Percentiles rank a stretch among this genome's conserved stretches.
phyloP scores from a whole-genome alignment of 495 filamentous ascomycete genomes.

The Oidiodendron maius region DNA sequence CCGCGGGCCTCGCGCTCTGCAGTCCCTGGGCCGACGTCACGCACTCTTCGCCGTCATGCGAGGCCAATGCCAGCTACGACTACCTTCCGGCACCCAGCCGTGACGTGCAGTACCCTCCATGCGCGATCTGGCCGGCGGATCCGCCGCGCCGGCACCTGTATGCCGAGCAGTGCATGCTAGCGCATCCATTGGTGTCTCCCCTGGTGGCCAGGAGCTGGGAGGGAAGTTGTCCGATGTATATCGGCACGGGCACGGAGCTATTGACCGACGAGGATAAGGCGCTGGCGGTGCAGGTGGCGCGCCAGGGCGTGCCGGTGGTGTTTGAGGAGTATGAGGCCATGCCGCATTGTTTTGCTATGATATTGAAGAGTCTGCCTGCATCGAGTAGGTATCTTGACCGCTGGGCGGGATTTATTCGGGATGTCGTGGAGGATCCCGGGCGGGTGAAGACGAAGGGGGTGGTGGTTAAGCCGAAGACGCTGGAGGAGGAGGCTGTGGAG shows the following conservation, averaged over 20 bases:
- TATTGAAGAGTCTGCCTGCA: slow-evolving; percentile 49
- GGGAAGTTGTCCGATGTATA: slow-evolving; percentile 62
- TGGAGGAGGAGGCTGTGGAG: slow-evolving; percentile 45
- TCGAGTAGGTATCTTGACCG: slow-evolving; percentile 46
- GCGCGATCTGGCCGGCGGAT: slow-evolving; percentile 63
- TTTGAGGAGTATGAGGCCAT: slow-evolving; percentile 79
- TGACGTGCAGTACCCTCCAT: slow-evolving; percentile 39
- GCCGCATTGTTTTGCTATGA: slow-evolving; percentile 76
- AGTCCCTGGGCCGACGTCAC: slow-evolving; percentile 78
- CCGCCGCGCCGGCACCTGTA: slow-evolving; percentile 69
- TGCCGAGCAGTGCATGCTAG: slow-evolving; percentile 50
- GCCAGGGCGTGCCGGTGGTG: slow-evolving; percentile 57
- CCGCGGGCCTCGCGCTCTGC: slow-evolving; percentile 57
- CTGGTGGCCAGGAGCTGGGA: slow-evolving; percentile 62
- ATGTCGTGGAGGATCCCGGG: slow-evolving; percentile 33
- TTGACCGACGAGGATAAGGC: slow-evolving; percentile 67
- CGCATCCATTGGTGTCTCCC: slow-evolving; percentile 73
- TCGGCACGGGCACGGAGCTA: slow-evolving; percentile 74
- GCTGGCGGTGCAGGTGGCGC: slow-evolving; percentile 51
- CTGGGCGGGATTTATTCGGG: slow-evolving; percentile 51
- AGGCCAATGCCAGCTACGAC: slow-evolving; percentile 59
- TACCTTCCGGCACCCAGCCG: slow-evolving; percentile 56
- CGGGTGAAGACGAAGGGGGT: slow-evolving; percentile 39
- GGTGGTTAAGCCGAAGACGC: slow-evolving; percentile 49
- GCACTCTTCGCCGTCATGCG: slow-evolving; percentile 65